These are phyloP conservation scores for Phaeosphaeriaceae sp. DNA, from an alignment of 2,329 filamentous ascomycete genomes.

Conservation along the genomic window DNA sequence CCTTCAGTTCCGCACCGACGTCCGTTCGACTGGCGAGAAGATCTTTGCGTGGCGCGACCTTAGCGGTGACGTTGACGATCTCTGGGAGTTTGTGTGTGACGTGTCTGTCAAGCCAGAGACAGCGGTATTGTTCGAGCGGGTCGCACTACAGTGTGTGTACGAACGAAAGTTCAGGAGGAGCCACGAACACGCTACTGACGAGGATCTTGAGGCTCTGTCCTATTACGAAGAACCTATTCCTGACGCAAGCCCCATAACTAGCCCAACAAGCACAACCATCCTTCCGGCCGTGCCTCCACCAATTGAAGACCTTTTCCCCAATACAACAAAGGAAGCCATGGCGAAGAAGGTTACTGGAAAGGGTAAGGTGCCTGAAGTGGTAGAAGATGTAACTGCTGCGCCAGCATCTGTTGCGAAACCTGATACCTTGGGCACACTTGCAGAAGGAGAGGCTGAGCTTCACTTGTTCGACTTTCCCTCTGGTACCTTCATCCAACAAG, in stretches of 20 bases:
- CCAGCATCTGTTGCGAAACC: conserved; percentile 68
- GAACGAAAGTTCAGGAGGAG: conserved; percentile 90
- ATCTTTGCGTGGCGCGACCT: conserved; percentile 94
- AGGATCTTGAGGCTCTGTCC: conserved; percentile 81
- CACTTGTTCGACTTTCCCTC: conserved; percentile 92
- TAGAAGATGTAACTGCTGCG: conserved; percentile 61
- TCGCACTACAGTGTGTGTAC: conserved; percentile 94
- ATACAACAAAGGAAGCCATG: conserved; percentile 50
- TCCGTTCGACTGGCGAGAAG: conserved; percentile 78
- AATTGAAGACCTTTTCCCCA: conserved; percentile 44
- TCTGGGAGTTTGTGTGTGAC: conserved; percentile 99
- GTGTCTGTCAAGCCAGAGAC: conserved; percentile 70
- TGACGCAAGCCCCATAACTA: conserved; percentile 63
- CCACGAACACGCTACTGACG: conserved; percentile 78
- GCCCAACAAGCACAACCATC: conserved; percentile 52
- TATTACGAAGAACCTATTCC: conserved; percentile 72
- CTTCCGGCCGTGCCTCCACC: conserved; percentile 38
- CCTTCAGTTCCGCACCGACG: conserved; percentile 84
- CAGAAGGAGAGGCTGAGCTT: conserved; percentile 79
- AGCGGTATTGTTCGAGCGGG: conserved; percentile 79
- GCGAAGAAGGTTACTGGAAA: conserved; percentile 49
- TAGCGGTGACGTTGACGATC: conserved; percentile 88
- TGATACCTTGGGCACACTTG: conserved; percentile 73
- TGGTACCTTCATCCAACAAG: conserved; percentile 83
- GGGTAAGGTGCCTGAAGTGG: conserved; percentile 35